Evolutionary conservation across 2,329 filamentous ascomycete genomes (phyloP).

Genomic region (Fusarium udum): DNA sequence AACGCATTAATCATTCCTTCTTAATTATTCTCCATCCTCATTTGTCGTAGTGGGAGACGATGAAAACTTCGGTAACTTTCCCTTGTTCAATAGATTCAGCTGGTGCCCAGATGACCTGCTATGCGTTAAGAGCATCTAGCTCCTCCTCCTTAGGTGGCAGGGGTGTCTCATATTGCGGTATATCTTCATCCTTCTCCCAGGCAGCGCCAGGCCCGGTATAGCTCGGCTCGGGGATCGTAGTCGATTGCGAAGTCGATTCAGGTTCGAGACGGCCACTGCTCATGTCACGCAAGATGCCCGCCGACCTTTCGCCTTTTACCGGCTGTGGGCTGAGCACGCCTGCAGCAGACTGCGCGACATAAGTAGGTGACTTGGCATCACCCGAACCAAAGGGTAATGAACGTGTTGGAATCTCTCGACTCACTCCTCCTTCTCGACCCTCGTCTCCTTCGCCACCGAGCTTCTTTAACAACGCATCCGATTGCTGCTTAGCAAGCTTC

Average conservation of each 20-base stretch:
- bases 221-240: constrained; percentile 54
- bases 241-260: constrained; percentile 17
- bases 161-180: constrained; percentile 50
- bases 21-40: constrained; percentile 5
- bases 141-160: constrained; percentile 53
- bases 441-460: constrained; percentile 52
- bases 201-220: constrained; percentile 60
- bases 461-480: constrained; percentile 66
- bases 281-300: constrained; percentile 48
- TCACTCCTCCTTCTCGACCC: constrained; percentile 43
- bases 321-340: constrained; percentile 54
- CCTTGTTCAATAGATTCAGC: constrained; percentile 4
- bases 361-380: constrained; percentile 43
- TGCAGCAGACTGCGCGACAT: constrained; percentile 40
- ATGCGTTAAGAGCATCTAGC: constrained; percentile 54
- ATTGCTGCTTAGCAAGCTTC: constrained; percentile 74
- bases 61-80: constrained; percentile 8
- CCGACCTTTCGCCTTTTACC: constrained; percentile 52
- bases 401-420: constrained; percentile 58
- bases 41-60: not conserved
- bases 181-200: constrained; percentile 62
- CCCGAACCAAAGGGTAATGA: constrained; percentile 65
- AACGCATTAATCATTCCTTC: constrained; percentile 39
- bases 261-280: constrained; percentile 35
- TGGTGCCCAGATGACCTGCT: constrained; percentile 25